Base-by-base conservation (phyloP, 768 basidiomycete genomes). In the Mycena rebaudengoi region DNA sequence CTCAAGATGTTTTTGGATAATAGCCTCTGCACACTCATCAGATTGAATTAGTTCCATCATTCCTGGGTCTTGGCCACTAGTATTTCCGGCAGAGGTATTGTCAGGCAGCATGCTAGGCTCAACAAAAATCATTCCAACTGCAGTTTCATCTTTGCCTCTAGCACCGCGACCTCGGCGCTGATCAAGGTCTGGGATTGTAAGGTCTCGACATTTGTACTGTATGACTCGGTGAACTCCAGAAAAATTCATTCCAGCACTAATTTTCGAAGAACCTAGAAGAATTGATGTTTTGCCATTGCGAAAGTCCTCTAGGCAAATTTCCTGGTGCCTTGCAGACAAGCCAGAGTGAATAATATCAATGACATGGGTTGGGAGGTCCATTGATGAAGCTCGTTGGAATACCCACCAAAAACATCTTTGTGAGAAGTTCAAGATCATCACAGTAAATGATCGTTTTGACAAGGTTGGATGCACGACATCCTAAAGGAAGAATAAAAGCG, bases 191-290 rank as follows among this genome's bases (percentile, higher is more conserved):
- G 59, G 16, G 50, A 71, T 14, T 4, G 63, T 64, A 6, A 73
- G 51, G 21, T 50, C 65, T 2, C 62, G 53, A 23, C 50, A 52
- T 23, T 56, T 51, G 45, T 70, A 69, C 40, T 71, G 70, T 3
- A 73, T 50, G 20, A 71, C 64, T 7, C 59, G 12, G 12, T 23
- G 35, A 21, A 71, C 69, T 44, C 66, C 46, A 12, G 52, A 48
- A 40, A 71, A 70, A 45, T 70, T 68, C 56, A 71, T 62, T n/a
- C 2, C 70, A 66, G 70, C 67, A 20, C 69, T 68, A n/a, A 72
- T 70, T 33, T 70, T 70, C 18, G 70, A 69, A 0, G 70, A 62
- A 7, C 67, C 70, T 1, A 68, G 51, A 18, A 68, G 57, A 18
- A 73, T 69, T 13, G 40, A 35, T 7, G 64, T 58, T 40, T 21